Percentiles rank a stretch among this genome's conserved stretches.
These are phyloP conservation scores for Suillus clintonianus DNA, from an alignment of 768 basidiomycete species.

Conservation along the genomic window DNA sequence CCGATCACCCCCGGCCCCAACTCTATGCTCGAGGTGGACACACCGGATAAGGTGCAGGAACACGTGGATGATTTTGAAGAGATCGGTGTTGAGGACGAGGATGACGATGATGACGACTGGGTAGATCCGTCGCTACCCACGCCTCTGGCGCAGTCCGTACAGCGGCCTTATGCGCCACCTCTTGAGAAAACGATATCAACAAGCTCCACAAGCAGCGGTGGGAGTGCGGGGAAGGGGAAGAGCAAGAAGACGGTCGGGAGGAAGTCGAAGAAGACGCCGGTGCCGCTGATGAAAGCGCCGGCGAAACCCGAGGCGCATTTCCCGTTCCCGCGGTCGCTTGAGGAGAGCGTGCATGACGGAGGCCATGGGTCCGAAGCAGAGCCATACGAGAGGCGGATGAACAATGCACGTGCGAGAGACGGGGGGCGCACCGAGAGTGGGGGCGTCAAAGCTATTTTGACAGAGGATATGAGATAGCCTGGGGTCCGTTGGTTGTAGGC, in stretches of 20 bases:
- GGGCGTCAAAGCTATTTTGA: conserved; percentile 75
- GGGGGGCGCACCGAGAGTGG: conserved; percentile 86
- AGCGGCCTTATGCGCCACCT: conserved; percentile 28
- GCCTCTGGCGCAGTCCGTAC: conserved; percentile 26
- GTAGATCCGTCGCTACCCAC: conserved; percentile 62
- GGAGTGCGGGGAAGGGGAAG: conserved; percentile 29
- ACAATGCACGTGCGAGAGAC: conserved; percentile 71
- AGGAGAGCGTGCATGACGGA: conserved; percentile 33
- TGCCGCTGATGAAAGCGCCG: conserved; percentile 41
- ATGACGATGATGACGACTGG: conserved; percentile 60
- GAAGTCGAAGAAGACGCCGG: conserved; percentile 39
- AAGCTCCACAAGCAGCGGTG: conserved; percentile 24
- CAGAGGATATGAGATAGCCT: conserved; percentile 33
- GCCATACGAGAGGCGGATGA: conserved; percentile 56
- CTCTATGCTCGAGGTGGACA: conserved; percentile 26
- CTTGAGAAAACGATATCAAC: conserved; percentile 27
- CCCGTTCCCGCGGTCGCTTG: conserved; percentile 63
- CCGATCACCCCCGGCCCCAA: conserved; percentile 70
- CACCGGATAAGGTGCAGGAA: conserved; percentile 25
- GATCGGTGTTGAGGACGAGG: conserved; percentile 29
- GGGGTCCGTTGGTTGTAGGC: conserved; percentile 10
- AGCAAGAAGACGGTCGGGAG: conserved; percentile 30
- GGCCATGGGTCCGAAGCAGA: conserved; percentile 17
- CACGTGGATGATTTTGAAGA: conserved; percentile 29
- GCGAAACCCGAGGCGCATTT: conserved; percentile 44